A percentile compares a stretch with the other conserved stretches of the same genome.
These are phyloP conservation scores for Paramecium sexaurelia DNA, from an alignment of 73 alveolate genomes.

Conservation along the genomic window DNA sequence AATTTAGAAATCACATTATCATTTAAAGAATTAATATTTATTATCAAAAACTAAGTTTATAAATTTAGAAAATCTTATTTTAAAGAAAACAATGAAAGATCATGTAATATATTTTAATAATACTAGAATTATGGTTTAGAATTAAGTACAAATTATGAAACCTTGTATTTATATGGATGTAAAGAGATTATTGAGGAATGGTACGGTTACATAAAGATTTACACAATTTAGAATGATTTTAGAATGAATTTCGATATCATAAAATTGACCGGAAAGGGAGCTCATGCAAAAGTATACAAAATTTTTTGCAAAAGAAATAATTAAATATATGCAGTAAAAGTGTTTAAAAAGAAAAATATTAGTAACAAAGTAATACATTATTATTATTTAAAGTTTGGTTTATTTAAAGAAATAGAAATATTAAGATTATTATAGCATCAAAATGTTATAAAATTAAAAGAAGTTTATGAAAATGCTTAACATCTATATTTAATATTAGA, in stretches of 20 bases:
- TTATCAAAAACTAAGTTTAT: background rate
- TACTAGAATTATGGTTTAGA: background rate
- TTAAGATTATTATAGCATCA: background rate
- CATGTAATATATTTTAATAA: background rate
- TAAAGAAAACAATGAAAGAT: background rate
- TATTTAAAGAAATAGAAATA: background rate
- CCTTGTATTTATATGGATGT: background rate
- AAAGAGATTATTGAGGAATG: background rate
- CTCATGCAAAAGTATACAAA: constrained; percentile 91
- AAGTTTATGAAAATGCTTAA: background rate
- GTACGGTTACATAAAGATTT: background rate
- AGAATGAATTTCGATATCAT: background rate
- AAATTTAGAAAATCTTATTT: background rate
- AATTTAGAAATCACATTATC: background rate
- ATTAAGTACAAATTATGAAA: background rate
- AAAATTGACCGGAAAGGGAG: constrained; percentile 82
- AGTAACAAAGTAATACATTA: background rate
- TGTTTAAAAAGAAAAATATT: background rate
- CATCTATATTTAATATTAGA: constrained; percentile 3
- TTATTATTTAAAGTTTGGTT: background rate
- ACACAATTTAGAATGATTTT: constrained; percentile 13
- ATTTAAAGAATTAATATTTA: background rate
- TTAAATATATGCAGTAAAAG: background rate
- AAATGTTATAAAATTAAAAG: background rate
- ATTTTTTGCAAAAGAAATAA: constrained; percentile 71